Evolutionary conservation across 148 eudicot species (phyloP).

Genomic region (Diospyros kaki): DNA sequence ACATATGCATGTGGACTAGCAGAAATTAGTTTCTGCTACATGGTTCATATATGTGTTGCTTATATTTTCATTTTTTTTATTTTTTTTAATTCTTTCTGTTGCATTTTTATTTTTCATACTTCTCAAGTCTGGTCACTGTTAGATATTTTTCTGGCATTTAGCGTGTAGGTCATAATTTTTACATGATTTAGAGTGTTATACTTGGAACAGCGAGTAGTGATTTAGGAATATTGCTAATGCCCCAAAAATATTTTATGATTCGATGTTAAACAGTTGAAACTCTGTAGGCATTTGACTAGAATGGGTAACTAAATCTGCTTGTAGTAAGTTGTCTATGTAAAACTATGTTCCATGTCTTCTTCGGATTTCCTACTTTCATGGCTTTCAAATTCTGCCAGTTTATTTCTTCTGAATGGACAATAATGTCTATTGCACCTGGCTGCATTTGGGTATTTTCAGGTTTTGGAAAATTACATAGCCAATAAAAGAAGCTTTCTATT

Average conservation of each 20-base stretch:
- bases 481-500: neutral
- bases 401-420: neutral
- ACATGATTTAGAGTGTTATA: too few relatives aligned
- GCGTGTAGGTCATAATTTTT: too few relatives aligned
- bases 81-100: neutral
- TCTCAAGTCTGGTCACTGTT: too few relatives aligned
- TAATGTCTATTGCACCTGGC: neutral
- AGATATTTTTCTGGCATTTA: too few relatives aligned
- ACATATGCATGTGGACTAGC: too few relatives aligned
- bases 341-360: neutral
- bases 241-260: too few relatives aligned
- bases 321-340: neutral
- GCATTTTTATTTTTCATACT: neutral
- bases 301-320: neutral
- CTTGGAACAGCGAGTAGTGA: too few relatives aligned
- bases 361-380: neutral
- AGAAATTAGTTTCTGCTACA: neutral
- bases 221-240: too few relatives aligned
- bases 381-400: neutral
- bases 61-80: too few relatives aligned
- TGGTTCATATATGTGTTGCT: neutral
- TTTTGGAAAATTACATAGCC: slow-evolving; percentile 8
- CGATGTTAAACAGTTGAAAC: too few relatives aligned
- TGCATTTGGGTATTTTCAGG: neutral
- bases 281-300: too few relatives aligned